Conservation (phyloP, 2,329 filamentous ascomycete species). For the Ophiostoma himal-ulmi region DNA sequence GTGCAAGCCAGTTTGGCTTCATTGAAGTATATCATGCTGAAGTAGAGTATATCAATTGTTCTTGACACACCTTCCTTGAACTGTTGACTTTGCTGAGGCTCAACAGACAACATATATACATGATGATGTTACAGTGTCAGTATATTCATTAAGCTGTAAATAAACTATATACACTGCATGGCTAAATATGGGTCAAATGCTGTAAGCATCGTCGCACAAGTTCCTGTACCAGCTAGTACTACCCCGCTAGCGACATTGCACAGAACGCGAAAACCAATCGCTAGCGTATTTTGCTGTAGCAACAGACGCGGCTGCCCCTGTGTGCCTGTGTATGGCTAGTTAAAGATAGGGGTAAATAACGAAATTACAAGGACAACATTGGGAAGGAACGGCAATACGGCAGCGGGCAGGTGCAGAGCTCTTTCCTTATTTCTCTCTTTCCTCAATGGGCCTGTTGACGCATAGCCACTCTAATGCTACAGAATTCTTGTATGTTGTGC, state of each 20-base stretch:
- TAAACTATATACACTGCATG: background rate
- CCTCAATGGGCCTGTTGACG: conserved; percentile 19
- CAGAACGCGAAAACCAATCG: conserved; percentile 17
- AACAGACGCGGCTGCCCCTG: conserved; percentile 22
- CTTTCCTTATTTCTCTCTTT: conserved; percentile 6
- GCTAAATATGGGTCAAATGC: background rate
- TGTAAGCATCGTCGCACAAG: background rate
- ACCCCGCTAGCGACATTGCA: conserved; percentile 16
- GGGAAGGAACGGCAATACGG: background rate
- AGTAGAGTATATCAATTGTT: too few species aligned
- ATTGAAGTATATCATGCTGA: too few species aligned
- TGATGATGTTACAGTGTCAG: background rate
- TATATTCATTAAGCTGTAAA: background rate
- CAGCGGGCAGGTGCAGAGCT: background rate
- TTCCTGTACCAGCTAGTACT: background rate
- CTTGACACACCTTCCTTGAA: background rate
- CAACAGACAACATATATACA: background rate
- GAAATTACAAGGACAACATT: background rate
- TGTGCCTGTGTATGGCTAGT: background rate
- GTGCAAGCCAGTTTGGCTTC: too few species aligned
- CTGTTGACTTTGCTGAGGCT: background rate
- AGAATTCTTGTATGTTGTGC: conserved; percentile 7
- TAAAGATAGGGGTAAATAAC: conserved; percentile 16
- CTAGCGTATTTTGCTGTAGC: conserved; percentile 22
- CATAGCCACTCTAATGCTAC: conserved; percentile 16